Evolutionary conservation across 73 alveolate species (phyloP).

Genomic region (Stentor coeruleus): DNA sequence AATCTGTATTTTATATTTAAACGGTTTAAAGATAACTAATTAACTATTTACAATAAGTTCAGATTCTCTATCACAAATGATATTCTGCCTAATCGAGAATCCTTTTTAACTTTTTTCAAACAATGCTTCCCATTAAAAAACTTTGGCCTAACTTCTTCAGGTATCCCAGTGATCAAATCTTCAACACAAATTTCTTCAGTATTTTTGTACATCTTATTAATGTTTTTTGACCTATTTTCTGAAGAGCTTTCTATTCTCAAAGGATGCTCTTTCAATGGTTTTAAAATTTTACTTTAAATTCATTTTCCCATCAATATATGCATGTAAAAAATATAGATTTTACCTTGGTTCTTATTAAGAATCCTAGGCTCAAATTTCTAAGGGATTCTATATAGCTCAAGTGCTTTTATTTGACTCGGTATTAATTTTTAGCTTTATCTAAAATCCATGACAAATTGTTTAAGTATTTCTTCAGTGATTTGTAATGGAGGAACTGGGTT

Average conservation of each 20-base stretch:
- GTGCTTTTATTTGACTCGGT: background rate
- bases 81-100: background rate
- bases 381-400: background rate
- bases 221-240: background rate
- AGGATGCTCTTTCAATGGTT: background rate
- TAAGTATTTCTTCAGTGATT: background rate
- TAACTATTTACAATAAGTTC: too few species aligned
- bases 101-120: background rate
- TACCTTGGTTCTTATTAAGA: background rate
- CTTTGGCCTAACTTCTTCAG: background rate
- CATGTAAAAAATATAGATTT: too few species aligned
- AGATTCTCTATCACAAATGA: background rate
- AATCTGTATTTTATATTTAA: too few species aligned
- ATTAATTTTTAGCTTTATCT: too few species aligned
- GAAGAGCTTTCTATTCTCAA: background rate
- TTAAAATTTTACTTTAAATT: too few species aligned
- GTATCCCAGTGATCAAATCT: background rate
- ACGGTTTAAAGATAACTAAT: too few species aligned
- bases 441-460: background rate
- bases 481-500: too few species aligned
- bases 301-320: too few species aligned
- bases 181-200: background rate
- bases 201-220: background rate
- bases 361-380: background rate
- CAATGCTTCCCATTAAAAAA: too few species aligned